These are phyloP conservation scores for Hydnum rufescens DNA, from an alignment of 768 basidiomycete genomes.

Conservation along the genomic window DNA sequence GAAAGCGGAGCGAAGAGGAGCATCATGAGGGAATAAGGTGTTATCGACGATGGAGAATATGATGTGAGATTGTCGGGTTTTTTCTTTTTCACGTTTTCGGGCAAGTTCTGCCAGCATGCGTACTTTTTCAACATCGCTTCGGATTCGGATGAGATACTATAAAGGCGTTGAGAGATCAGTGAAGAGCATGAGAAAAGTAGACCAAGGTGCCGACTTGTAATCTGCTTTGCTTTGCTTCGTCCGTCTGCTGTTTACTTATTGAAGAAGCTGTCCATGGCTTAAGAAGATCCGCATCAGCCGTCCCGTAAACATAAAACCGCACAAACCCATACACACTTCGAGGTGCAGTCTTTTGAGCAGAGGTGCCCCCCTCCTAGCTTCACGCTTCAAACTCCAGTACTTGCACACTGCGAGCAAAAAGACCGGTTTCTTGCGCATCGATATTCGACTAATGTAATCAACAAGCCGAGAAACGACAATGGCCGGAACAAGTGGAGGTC, in stretches of 20 bases:
- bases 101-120: conserved; percentile 43
- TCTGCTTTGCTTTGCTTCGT: conserved; percentile 65
- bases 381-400: conserved; percentile 96
- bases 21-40: conserved; percentile 48
- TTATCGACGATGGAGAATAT: conserved; percentile 44
- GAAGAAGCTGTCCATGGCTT: conserved; percentile 80
- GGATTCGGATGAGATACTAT: conserved; percentile 39
- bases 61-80: conserved; percentile 45
- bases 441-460: conserved; percentile 50
- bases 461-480: conserved; percentile 65
- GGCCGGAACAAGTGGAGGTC: conserved; percentile 78
- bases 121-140: conserved; percentile 58
- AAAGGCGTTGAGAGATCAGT: conserved; percentile 12
- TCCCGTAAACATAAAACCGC: not conserved
- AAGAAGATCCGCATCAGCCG: not conserved
- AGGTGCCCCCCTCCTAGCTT: conserved; percentile 82
- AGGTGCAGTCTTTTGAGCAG: conserved; percentile 81
- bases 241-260: conserved; percentile 41
- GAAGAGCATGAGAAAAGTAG: conserved; percentile 2
- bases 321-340: conserved; percentile 27
- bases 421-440: conserved; percentile 51
- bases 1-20: conserved; percentile 39
- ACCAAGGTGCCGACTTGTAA: conserved; percentile 42
- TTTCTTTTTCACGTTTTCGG: conserved; percentile 63
- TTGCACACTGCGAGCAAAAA: conserved; percentile 62